These are phyloP conservation scores for Candida nemodendra DNA, from an alignment of 805 yeast species.

Conservation along the genomic window DNA sequence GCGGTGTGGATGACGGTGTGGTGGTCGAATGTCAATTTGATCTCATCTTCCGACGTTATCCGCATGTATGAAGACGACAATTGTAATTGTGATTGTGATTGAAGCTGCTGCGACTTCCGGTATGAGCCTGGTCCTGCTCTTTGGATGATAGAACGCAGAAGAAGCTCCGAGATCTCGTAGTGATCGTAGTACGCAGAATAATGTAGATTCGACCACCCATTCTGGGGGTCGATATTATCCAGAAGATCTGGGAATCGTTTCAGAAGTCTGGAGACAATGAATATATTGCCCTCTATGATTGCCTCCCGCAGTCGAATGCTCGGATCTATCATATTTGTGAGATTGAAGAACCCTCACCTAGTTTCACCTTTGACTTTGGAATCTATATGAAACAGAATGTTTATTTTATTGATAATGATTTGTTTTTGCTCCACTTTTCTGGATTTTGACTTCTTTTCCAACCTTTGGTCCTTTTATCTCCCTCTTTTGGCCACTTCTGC, in stretches of 20 bases:
- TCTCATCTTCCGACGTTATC: slow-evolving; percentile 34
- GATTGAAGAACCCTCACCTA: no score
- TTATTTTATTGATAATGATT: no score
- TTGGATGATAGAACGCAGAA: slow-evolving; percentile 20
- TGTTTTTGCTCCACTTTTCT: no score
- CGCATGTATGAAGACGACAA: slow-evolving; percentile 22
- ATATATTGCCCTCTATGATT: slow-evolving; percentile 57
- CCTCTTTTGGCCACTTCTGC: no score
- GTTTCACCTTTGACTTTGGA: no score
- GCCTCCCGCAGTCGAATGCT: slow-evolving; percentile 66
- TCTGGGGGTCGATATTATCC: slow-evolving; percentile 62
- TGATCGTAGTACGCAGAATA: slow-evolving; percentile 77
- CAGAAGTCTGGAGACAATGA: slow-evolving; percentile 64
- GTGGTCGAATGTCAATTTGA: slow-evolving; percentile 47
- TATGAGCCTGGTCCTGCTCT: slow-evolving; percentile 13
- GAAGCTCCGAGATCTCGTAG: slow-evolving; percentile 47
- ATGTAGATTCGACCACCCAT: slow-evolving; percentile 84
- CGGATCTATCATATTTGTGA: slow-evolving; percentile 56
- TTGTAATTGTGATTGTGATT: background rate
- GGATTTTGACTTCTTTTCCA: no score
- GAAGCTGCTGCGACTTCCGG: slow-evolving; percentile 12
- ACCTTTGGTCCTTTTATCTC: no score
- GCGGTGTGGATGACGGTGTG: slow-evolving; percentile 74
- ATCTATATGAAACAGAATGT: no score
- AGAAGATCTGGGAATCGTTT: slow-evolving; percentile 66